phyloP scores from a whole-genome alignment of 768 basidiomycete genomes.

The Termitomyces titanicus region DNA sequence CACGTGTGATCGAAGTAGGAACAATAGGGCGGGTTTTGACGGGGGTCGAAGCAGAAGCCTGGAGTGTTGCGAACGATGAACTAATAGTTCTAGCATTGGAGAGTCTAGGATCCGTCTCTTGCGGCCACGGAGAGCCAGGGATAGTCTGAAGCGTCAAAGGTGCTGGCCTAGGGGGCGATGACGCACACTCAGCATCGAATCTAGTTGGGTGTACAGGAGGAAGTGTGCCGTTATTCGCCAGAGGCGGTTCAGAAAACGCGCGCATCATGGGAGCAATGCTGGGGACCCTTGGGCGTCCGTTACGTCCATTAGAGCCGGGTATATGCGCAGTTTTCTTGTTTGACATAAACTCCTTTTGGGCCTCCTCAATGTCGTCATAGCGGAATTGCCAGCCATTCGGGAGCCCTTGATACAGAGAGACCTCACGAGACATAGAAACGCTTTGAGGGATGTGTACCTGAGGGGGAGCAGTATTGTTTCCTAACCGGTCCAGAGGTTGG shows the following conservation, averaged over 20 bases:
- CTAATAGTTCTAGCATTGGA: background rate
- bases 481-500: conserved; percentile 5
- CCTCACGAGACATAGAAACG: conserved; percentile 41
- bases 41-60: conserved; percentile 5
- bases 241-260: conserved; percentile 4
- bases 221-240: background rate
- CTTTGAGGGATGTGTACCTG: conserved; percentile 12
- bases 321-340: conserved; percentile 3
- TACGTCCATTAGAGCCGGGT: conserved; percentile 7
- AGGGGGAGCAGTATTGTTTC: conserved; percentile 9
- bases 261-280: conserved; percentile 35
- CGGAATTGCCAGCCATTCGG: conserved; percentile 47
- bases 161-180: conserved; percentile 5
- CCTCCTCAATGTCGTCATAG: conserved; percentile 31
- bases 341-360: conserved; percentile 21
- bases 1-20: conserved; percentile 21
- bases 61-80: conserved; percentile 5
- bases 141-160: conserved; percentile 7
- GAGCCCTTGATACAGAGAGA: conserved; percentile 42
- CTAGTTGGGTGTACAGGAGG: conserved; percentile 15
- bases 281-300: conserved; percentile 32
- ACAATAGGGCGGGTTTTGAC: conserved; percentile 4
- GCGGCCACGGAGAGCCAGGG: conserved; percentile 8
- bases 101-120: background rate
- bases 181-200: conserved; percentile 12